Evolutionary conservation across 495 filamentous ascomycete genomes (phyloP).

Genomic region (Trichoderma parareesei): DNA sequence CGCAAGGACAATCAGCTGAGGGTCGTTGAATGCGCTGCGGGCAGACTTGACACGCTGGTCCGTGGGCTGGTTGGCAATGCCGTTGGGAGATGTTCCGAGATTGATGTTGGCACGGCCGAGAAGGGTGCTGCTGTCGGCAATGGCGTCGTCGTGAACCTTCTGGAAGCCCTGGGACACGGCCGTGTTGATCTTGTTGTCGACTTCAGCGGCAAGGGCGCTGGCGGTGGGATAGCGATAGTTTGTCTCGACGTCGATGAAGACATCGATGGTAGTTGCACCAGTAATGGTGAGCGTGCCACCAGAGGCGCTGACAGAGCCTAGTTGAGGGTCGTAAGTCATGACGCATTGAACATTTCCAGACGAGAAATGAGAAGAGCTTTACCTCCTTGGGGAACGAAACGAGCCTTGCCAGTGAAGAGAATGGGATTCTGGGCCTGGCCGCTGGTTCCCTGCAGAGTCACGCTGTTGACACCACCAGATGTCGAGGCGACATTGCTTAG

Average conservation of each 20-base stretch:
- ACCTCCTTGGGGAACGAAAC: constrained; percentile 20
- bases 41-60: constrained; percentile 21
- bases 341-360: too few relatives aligned
- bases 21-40: constrained; percentile 23
- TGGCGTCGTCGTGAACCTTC: constrained; percentile 15
- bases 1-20: constrained; percentile 33
- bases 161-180: constrained; percentile 13
- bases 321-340: constrained; percentile 19
- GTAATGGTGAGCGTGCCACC: constrained; percentile 16
- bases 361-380: constrained; percentile 11
- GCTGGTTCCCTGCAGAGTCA: constrained; percentile 33
- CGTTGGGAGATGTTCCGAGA: constrained; percentile 20
- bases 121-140: constrained; percentile 20
- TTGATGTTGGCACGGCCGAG: constrained; percentile 28
- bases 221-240: constrained; percentile 16
- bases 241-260: constrained; percentile 20
- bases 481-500: constrained; percentile 1
- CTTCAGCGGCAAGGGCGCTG: constrained; percentile 23
- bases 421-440: constrained; percentile 27
- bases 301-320: constrained; percentile 14
- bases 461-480: constrained; percentile 4
- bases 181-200: constrained; percentile 20
- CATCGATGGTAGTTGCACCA: constrained; percentile 17
- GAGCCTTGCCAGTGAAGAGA: constrained; percentile 24
- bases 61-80: constrained; percentile 22